Evolutionary conservation across 768 basidiomycete species (phyloP).

Genomic region (Strobilomyces confusus): DNA sequence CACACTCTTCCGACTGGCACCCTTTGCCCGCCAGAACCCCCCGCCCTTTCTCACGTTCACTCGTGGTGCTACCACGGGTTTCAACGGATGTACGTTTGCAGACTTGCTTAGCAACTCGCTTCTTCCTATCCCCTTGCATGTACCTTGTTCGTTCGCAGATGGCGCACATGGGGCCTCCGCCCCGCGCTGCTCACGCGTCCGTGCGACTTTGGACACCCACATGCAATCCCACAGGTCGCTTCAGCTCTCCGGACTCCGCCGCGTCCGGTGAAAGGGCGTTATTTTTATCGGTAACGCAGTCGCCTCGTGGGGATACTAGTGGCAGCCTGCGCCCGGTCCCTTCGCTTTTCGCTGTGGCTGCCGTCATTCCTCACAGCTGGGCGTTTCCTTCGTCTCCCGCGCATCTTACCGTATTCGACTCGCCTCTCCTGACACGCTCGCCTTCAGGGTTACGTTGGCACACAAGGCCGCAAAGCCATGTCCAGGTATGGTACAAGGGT

Average conservation of each 20-base stretch:
- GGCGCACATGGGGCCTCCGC: background rate
- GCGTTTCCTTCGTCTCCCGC: background rate
- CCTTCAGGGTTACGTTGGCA: constrained; percentile 2
- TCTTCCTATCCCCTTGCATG: background rate
- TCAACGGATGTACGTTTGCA: background rate
- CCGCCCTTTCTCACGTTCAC: constrained; percentile 4
- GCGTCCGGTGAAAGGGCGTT: background rate
- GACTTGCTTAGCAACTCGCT: constrained; percentile 3
- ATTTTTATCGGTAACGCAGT: constrained; percentile 5
- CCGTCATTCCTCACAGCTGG: constrained; percentile 12
- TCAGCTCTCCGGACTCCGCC: background rate
- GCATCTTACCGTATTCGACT: constrained; percentile 12
- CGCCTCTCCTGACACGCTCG: constrained; percentile 3
- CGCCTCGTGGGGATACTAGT: constrained; percentile 15
- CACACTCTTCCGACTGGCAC: constrained; percentile 15
- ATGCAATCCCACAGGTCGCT: constrained; percentile 1
- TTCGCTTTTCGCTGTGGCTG: constrained; percentile 7
- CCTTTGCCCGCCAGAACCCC: constrained; percentile 17
- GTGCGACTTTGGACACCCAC: background rate
- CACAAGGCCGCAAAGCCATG: constrained; percentile 15
- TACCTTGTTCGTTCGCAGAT: background rate
- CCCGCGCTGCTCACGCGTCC: background rate
- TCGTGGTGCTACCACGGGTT: background rate
- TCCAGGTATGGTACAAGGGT: constrained; percentile 11
- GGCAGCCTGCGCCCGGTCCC: constrained; percentile 2